Conservation (phyloP, 495 filamentous ascomycete species). For the Tuber melanosporum region DNA sequence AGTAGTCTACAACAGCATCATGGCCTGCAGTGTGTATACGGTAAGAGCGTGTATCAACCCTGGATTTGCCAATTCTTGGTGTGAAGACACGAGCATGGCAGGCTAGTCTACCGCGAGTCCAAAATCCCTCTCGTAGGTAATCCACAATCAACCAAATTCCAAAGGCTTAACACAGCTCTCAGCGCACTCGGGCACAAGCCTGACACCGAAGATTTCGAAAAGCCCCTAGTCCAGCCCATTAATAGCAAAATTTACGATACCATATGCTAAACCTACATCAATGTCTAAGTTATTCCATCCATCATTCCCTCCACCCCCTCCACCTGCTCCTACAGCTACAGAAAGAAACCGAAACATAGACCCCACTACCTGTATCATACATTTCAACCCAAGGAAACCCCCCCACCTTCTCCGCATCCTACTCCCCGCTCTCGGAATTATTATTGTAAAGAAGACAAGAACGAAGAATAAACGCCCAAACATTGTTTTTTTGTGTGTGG, state of each 20-base stretch:
- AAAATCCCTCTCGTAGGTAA: background rate
- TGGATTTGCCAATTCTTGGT: too few species aligned
- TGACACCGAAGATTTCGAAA: background rate
- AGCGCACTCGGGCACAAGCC: background rate
- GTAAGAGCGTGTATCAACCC: too few species aligned
- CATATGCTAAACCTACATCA: background rate
- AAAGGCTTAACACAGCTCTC: background rate
- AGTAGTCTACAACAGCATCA: background rate
- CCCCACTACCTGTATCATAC: background rate
- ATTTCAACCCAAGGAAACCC: background rate
- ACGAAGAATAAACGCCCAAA: background rate
- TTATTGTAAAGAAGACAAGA: background rate
- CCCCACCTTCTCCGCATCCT: background rate
- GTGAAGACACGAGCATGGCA: background rate
- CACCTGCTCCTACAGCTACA: background rate
- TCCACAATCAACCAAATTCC: background rate
- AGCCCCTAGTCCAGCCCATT: background rate
- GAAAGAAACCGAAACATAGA: background rate
- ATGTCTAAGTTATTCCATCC: background rate
- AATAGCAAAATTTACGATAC: background rate
- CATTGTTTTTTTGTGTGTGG: slow-evolving; percentile 1
- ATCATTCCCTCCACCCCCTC: background rate
- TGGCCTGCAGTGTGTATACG: background rate
- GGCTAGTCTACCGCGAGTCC: background rate
- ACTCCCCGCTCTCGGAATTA: background rate